Base-by-base conservation (phyloP, 495 filamentous ascomycete species). In the Oidiodendron maius region DNA sequence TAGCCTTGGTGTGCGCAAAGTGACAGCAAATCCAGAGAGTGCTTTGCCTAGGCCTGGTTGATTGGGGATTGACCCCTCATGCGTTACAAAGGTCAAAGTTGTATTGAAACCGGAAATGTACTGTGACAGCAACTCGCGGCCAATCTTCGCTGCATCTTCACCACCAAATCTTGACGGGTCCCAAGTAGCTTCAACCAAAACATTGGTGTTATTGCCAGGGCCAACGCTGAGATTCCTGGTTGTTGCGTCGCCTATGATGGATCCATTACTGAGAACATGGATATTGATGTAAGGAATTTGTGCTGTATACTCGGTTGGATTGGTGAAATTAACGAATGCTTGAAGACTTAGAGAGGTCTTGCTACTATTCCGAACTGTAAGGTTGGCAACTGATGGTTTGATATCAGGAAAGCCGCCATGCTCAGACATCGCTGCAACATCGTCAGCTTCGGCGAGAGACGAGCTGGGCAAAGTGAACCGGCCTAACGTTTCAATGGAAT, bases 31-130 rank as follows among this genome's bases (percentile, higher is more conserved):
- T 32, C 65, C 65, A 3, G 84, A 84, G 9, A 98, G 75, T 9
- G 84, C 82, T 53, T 75, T 64, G 40, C 90, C 89, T 3, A 96
- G 71, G 0, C 64, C 51, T 2, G 88, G 93, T 39, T 89, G 75
- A 3, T 76, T 63, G 2, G 93, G 93, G 44, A 98, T 80, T 28
- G 77, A 85, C 20, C 70, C 70, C 13, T 74, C 56, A 61, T 96
- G 83, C 0, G 79, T 76, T 55, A 76, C 73, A 3, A 98, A 59
- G 0, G 79, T 85, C 18, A 97, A 63, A 22, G 78, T 87, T 3
- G 84, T 90, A 65, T 96, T 96, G 57, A 69, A 79, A 3, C 93
- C 90, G 17, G 91, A 96, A 18, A 96, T 67, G 58, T 95, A 96
- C 57, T 86, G 77, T 1, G 90, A 91, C 12, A 96, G 59, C 5